Conservation (phyloP, 352 stramenopile species). For the Phytopythium kandeliae region DNA sequence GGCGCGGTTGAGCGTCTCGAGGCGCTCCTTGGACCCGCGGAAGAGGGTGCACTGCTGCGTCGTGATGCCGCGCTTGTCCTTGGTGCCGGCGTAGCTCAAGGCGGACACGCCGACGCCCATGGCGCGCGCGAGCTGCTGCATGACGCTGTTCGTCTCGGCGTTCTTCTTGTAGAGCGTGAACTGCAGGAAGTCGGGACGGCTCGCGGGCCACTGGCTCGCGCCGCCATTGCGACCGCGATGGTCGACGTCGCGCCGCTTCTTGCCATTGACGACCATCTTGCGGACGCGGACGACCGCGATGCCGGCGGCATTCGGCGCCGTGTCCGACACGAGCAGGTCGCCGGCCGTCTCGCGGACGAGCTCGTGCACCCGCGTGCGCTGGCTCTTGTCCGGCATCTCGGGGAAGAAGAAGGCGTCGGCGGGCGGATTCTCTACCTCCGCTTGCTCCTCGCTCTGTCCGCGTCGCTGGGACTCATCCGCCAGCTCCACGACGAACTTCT, state of each 20-base stretch:
- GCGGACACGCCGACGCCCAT: constrained; percentile 61
- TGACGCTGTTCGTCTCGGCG: constrained; percentile 89
- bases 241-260: constrained; percentile 84
- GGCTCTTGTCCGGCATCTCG: constrained; percentile 76
- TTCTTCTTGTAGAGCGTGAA: constrained; percentile 98
- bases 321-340: constrained; percentile 78
- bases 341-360: constrained; percentile 65
- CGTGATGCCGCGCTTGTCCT: constrained; percentile 96
- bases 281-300: constrained; percentile 69
- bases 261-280: constrained; percentile 73
- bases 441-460: background rate
- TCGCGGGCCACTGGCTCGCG: constrained; percentile 46
- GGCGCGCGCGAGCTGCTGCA: constrained; percentile 74
- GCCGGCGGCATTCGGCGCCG: constrained; percentile 60
- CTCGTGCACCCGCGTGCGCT: constrained; percentile 81
- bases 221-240: constrained; percentile 24
- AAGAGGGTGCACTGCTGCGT: constrained; percentile 93
- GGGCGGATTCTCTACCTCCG: too few species aligned
- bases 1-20: constrained; percentile 73
- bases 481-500: constrained; percentile 34
- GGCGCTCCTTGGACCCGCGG: constrained; percentile 63
- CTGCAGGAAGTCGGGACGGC: constrained; percentile 85
- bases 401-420: constrained; percentile 64
- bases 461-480: constrained; percentile 15
- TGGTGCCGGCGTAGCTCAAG: constrained; percentile 94